These are phyloP conservation scores for Asterochloris erici DNA, from an alignment of 139 green algal genomes.

Conservation along the genomic window DNA sequence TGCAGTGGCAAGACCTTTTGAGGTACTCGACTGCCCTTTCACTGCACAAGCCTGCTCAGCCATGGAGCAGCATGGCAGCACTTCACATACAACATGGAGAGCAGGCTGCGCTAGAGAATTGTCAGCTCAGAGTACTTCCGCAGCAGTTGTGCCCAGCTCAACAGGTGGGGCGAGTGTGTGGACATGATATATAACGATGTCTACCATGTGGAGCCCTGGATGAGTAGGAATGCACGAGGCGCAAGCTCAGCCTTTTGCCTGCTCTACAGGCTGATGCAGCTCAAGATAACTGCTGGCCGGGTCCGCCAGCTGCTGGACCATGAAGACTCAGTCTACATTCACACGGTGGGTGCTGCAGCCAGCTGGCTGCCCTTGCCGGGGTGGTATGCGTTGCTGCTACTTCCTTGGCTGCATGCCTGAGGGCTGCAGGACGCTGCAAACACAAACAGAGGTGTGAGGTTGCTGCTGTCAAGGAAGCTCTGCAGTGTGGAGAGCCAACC, in stretches of 20 bases:
- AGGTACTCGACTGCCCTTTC: too few relatives aligned
- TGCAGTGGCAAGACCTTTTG: too few relatives aligned
- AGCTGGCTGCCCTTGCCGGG: too few relatives aligned
- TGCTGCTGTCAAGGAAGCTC: too few relatives aligned
- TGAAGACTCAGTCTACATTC: constrained; percentile 92
- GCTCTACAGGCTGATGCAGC: constrained; percentile 62
- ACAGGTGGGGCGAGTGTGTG: constrained; percentile 70
- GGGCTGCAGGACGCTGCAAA: too few relatives aligned
- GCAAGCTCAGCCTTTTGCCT: constrained; percentile 93
- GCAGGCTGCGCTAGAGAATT: constrained; percentile 80
- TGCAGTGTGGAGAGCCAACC: too few relatives aligned
- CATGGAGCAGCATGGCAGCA: constrained; percentile 68
- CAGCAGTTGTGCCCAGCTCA: constrained; percentile 55
- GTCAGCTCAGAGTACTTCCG: constrained; percentile 69
- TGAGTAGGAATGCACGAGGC: constrained; percentile 91
- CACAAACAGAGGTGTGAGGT: too few relatives aligned
- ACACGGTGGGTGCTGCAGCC: constrained; percentile 80
- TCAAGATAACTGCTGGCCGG: constrained; percentile 64
- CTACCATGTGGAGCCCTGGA: constrained; percentile 93
- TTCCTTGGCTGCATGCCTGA: too few relatives aligned
- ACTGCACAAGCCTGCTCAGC: too few relatives aligned
- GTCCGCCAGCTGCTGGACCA: constrained; percentile 79
- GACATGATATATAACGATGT: constrained; percentile 85
- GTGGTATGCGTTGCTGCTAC: too few relatives aligned
- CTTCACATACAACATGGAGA: constrained; percentile 83